Percentiles rank a stretch among this genome's conserved stretches.
Evolutionary conservation across 768 basidiomycete species (phyloP).

Genomic region (Termitomyces sp.): DNA sequence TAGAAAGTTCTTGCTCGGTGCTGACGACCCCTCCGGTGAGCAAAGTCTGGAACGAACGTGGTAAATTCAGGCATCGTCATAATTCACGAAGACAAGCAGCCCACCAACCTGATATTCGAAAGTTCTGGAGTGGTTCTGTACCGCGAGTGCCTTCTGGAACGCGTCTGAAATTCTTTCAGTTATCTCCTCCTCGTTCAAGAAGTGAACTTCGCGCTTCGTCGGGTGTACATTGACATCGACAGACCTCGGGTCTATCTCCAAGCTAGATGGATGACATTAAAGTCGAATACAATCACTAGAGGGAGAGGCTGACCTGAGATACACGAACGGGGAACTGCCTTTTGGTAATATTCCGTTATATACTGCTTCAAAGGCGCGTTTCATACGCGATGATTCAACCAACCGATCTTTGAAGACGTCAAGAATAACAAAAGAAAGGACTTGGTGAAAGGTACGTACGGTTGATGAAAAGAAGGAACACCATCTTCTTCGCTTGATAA

Average conservation of each 20-base stretch:
- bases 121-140: slow-evolving; percentile 59
- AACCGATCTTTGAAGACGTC: slow-evolving; percentile 62
- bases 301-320: slow-evolving; percentile 66
- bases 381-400: slow-evolving; percentile 86
- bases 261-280: slow-evolving; percentile 34
- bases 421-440: neutral
- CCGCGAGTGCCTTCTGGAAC: slow-evolving; percentile 63
- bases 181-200: slow-evolving; percentile 86
- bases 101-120: slow-evolving; percentile 68
- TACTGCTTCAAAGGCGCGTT: slow-evolving; percentile 80
- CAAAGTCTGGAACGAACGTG: slow-evolving; percentile 41
- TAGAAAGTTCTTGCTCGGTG: slow-evolving; percentile 21
- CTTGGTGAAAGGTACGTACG: slow-evolving; percentile 45
- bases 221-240: slow-evolving; percentile 99
- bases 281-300: neutral
- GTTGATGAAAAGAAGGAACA: slow-evolving; percentile 92
- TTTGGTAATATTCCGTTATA: slow-evolving; percentile 88
- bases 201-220: slow-evolving; percentile 95
- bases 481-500: slow-evolving; percentile 82
- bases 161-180: slow-evolving; percentile 72
- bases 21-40: slow-evolving; percentile 50
- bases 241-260: slow-evolving; percentile 79
- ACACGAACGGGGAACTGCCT: slow-evolving; percentile 87
- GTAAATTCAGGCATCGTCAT: neutral
- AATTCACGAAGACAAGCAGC: neutral